These are phyloP conservation scores for Paraconiothyrium sp. DNA, from an alignment of 2,329 filamentous ascomycete species.

Conservation along the genomic window DNA sequence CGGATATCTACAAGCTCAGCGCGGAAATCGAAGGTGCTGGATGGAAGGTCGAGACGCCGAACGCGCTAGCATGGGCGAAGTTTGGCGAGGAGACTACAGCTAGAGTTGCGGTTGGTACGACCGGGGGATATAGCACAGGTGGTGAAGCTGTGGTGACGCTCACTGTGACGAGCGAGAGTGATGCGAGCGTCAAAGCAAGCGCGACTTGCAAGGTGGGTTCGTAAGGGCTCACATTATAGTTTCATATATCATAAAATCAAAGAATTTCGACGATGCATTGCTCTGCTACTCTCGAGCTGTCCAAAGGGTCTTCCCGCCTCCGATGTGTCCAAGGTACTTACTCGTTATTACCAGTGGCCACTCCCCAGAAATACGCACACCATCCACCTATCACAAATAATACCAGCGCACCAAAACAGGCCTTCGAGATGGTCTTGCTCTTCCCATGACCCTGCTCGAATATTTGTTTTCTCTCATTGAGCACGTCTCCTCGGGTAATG, in stretches of 20 bases:
- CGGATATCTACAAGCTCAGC: conserved; percentile 60
- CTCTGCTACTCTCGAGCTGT: no score
- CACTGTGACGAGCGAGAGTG: conserved; percentile 22
- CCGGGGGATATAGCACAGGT: conserved; percentile 36
- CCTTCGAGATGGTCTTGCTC: conserved; percentile 52
- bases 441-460: conserved; percentile 49
- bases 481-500: conserved; percentile 55
- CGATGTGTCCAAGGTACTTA: not conserved
- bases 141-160: conserved; percentile 27
- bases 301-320: no score
- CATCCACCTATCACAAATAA: conserved; percentile 63
- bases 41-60: conserved; percentile 57
- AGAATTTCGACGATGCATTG: not conserved
- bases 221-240: not conserved
- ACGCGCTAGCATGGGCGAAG: conserved; percentile 52
- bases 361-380: conserved; percentile 69
- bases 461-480: conserved; percentile 54
- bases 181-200: conserved; percentile 16
- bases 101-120: conserved; percentile 54
- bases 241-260: not conserved
- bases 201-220: conserved; percentile 19
- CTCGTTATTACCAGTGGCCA: conserved; percentile 60
- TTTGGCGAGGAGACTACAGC: conserved; percentile 54
- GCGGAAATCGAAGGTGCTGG: conserved; percentile 57
- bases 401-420: conserved; percentile 57